These are phyloP conservation scores for Babesia ovis DNA, from an alignment of 169 alveolate species.

Conservation along the genomic window DNA sequence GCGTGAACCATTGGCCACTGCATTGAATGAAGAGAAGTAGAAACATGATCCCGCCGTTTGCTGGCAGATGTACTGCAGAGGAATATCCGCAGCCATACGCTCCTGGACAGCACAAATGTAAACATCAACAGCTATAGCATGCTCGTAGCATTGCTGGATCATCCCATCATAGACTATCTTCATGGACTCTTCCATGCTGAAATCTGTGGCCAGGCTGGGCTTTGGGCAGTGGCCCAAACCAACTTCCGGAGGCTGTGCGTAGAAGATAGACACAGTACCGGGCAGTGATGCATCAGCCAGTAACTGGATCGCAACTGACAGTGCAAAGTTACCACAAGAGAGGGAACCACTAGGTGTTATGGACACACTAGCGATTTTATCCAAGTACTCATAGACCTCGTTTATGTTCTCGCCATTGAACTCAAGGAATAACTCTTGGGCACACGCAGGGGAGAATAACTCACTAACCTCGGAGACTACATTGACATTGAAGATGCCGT, in stretches of 20 bases:
- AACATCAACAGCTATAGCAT: slow-evolving; percentile 56
- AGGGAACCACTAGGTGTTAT: slow-evolving; percentile 50
- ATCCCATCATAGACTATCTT: slow-evolving; percentile 48
- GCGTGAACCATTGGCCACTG: slow-evolving; percentile 4
- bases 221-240: slow-evolving; percentile 68
- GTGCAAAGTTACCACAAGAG: slow-evolving; percentile 72
- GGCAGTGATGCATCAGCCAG: slow-evolving; percentile 59
- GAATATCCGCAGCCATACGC: slow-evolving; percentile 52
- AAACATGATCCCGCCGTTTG: slow-evolving; percentile 68
- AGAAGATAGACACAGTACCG: slow-evolving; percentile 74
- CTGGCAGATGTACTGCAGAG: slow-evolving; percentile 33
- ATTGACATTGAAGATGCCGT: slow-evolving; percentile 28
- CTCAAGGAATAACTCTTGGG: slow-evolving; percentile 33
- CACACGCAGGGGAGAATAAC: slow-evolving; percentile 41
- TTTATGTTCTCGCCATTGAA: slow-evolving; percentile 10
- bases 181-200: slow-evolving; percentile 35
- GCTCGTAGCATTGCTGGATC: slow-evolving; percentile 41
- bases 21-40: slow-evolving; percentile 43
- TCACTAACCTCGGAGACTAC: slow-evolving; percentile 53
- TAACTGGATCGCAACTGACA: slow-evolving; percentile 65
- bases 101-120: slow-evolving; percentile 49
- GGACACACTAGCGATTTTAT: slow-evolving; percentile 35
- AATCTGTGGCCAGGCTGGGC: not conserved
- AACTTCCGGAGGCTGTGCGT: slow-evolving; percentile 71
- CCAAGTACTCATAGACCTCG: slow-evolving; percentile 58